Base-by-base conservation (phyloP, 345 rosid genomes). In the Citrus reticulata region DNA sequence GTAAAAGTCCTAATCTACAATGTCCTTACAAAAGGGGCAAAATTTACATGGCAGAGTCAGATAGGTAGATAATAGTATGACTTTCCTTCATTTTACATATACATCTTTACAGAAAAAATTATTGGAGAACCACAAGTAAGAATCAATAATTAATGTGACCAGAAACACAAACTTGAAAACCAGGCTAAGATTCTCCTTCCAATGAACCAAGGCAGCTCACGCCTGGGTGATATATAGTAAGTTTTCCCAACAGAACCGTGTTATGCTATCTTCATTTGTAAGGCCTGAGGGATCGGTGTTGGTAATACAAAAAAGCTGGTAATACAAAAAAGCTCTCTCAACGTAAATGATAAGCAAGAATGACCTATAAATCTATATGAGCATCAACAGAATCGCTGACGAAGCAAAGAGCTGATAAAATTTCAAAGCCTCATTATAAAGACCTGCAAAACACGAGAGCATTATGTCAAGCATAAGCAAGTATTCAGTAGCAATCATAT, bases 71-170 rank as follows among this genome's bases (percentile, higher is more conserved):
- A 75, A 39, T 66, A 80, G 29, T 55, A 77, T 70, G 71, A 40
- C 42, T 78, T 72, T 75, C 55, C 77, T 61, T 39, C 54, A 55
- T 65, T 76, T 76, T 70, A 51, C 71, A 9, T 40, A 34, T 34
- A 63, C 78, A 83, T n/a, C 84, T 84, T 81, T 82, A 86, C 91
- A 83, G 60, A 66, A 70, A 68, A 61, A 42, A 65, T 83, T 81
- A 83, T 85, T 83, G 80, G 80, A 77, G n/a, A 72, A 79, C 83
- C 81, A 74, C 8, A 20, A 22, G 81, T 83, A 88, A 82, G 85
- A 88, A 86, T 86, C 72, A 79, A 72, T 81, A 86, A 86, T 84
- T 73, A 78, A 81, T 84, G 71, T 72, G 77, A 88, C 79, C 62
- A 78, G 81, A 59, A 27, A 66, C 55, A 70, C 55, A 65, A 71